Percentiles rank a stretch among this genome's conserved stretches.
Conservation (phyloP, 176 grass and related monocot species). For the Themeda triandra region DNA sequence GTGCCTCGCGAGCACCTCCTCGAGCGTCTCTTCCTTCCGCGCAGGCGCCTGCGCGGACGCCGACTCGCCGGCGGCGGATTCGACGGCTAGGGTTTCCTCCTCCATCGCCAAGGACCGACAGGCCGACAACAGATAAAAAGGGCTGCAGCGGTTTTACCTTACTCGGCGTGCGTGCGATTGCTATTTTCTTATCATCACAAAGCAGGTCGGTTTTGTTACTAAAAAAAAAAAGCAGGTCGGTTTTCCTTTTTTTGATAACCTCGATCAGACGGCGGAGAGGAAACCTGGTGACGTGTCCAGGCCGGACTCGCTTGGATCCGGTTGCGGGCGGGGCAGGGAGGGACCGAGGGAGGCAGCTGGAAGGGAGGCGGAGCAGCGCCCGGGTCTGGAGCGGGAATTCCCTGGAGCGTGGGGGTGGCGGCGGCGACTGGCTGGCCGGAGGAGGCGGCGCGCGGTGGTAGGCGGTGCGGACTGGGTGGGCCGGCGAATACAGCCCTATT, state of each 20-base stretch:
- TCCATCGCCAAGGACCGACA: conserved; percentile 34
- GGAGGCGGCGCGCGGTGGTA: neutral
- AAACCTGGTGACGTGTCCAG: neutral
- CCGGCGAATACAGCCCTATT: neutral
- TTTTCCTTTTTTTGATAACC: neutral
- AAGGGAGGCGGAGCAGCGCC: neutral
- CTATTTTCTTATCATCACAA: neutral
- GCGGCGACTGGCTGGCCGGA: neutral
- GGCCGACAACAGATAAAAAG: neutral
- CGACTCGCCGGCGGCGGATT: neutral
- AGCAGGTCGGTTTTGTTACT: too few relatives aligned
- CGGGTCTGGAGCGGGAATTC: too few relatives aligned
- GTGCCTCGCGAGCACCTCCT: conserved; percentile 73
- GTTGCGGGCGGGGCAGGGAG: neutral
- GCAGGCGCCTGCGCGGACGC: neutral
- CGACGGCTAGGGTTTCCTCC: conserved; percentile 54
- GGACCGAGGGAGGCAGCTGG: neutral
- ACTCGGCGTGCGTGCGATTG: neutral
- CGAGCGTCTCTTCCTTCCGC: conserved; percentile 44
- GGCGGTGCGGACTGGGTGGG: neutral
- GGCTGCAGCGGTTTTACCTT: neutral
- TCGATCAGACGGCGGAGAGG: conserved; percentile 7
- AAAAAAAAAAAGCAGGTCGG: neutral
- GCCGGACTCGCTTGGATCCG: neutral
- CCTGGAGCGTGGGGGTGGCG: neutral